Base-by-base conservation (phyloP, 1,139 yeast genomes). In the Trichomonascaceae sp. region DNA sequence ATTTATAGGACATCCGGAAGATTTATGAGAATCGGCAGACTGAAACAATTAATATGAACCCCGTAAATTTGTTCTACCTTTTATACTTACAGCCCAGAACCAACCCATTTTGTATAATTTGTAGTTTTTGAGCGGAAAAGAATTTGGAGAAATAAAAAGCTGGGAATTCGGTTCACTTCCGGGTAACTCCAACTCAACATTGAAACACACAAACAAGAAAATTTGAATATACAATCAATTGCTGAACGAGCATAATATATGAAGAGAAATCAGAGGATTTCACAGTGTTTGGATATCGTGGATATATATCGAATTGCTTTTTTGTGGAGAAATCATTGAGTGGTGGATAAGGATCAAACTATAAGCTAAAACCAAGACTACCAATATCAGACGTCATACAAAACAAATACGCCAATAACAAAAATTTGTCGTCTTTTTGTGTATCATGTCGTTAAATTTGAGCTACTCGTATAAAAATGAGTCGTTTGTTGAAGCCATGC, bases 401-500 rank as follows among this genome's bases (percentile, higher is more conserved):
- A 7, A 12, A 12, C 9, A 7, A 27, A 27, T 27, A 27, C 32
- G 10, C 2, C 2, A 27, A 8, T 2, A 27, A 27, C 24, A 6
- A 22, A 6, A 22, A 4, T 22, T 22, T 22, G 24, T 22, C 24
- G 3, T 22, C 24, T 22, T 27, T 27, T 8, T 27, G 32, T 12
- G 30, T 27, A 45, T 7, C 20, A 65, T 65, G 68, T 63, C 68
- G 41, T 55, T 64, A 24, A 58, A 58, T 19, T 51, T 64, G 43
- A 30, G 55, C 12, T 61, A 60, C 53, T 57, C 66, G 7, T 68
- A 61, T 49, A 58, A 58, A 47, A 56, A 63, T 48, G 63, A 66
- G 53, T 76, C 91, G 19, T 75, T 89, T 49, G 93, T 86, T 65
- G 81, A 85, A 60, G 89, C 85, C 10, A 76, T 93, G 53, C 96